These are phyloP conservation scores for Pichia occidentalis DNA, from an alignment of 805 yeast species.

Conservation along the genomic window DNA sequence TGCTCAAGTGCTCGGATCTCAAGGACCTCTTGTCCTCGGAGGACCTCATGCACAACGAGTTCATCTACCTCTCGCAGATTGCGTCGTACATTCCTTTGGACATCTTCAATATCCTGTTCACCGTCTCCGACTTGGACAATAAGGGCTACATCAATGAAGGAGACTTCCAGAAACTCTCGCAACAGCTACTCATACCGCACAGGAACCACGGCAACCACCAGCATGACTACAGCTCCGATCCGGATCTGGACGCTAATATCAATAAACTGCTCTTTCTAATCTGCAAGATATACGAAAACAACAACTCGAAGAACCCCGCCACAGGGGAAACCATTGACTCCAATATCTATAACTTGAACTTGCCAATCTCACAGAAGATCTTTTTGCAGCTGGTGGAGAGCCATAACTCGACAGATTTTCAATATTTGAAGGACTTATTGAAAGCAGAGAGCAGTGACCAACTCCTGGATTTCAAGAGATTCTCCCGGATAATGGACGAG, in stretches of 20 bases:
- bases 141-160: conserved; percentile 48
- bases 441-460: neutral
- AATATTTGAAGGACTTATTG: conserved; percentile 15
- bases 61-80: conserved; percentile 19
- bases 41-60: conserved; percentile 17
- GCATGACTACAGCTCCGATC: too few species aligned
- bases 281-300: conserved; percentile 40
- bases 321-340: neutral
- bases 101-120: conserved; percentile 65
- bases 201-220: conserved; percentile 20
- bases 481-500: conserved; percentile 20
- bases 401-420: conserved; percentile 11
- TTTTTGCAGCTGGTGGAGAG: conserved; percentile 8
- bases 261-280: conserved; percentile 48
- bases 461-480: conserved; percentile 13
- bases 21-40: conserved; percentile 39
- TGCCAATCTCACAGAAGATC: conserved; percentile 4
- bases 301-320: neutral
- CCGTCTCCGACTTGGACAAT: conserved; percentile 67
- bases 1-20: conserved; percentile 33
- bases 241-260: conserved; percentile 40
- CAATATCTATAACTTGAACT: neutral
- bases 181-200: conserved; percentile 30
- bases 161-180: conserved; percentile 73
- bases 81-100: conserved; percentile 40